Evolutionary conservation across 2,329 filamentous ascomycete genomes (phyloP), one percentile per base, ranked within the genome.

Genomic region (Achaetomium macrosporum): DNA sequence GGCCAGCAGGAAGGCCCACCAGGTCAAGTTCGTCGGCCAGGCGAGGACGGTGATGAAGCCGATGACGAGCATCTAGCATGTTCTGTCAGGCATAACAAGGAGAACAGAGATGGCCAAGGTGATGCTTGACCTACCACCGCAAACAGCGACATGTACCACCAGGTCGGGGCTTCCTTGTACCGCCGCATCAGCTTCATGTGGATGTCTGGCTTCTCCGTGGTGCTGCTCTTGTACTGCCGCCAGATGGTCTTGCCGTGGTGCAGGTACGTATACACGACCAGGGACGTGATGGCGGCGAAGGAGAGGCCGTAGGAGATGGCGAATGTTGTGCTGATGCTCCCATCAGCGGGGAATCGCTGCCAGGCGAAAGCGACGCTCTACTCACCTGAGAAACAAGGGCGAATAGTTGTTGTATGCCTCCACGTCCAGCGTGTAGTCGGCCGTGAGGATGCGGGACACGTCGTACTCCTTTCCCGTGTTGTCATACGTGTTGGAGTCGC

Each of bases 1-100:
- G 2, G 85, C 76, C 6, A 90, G 67, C 42, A 89, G 66, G 60
- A 88, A 88, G 0, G 81, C 81, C 85, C 85, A 90, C 84, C 84
- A 88, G 1, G 76, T 74, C 55, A 88, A 70, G 56, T 87, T 83
- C 3, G 87, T 88, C 0, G 81, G 79, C 61, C 82, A 88, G 0
- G 71, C 76, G 10, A 83, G 68, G 3, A 81, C 73, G 2, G 79
- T 78, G 25, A 77, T 62, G 54, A 83, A 75, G 17, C 77, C 79
- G 4, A 82, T 68, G 3, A 58, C 67, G 2, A 83, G 72, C 68
- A 82, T 77, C 78, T 66, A 40, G 3, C 10, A 42, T 25, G 5
- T 13, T 15, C 11, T 29, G 42, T 49, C 17, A 47, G 52, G 10
- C 57, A 17, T 13, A 6, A 42, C 65, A 37, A 61, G 50, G 46